phyloP scores from a whole-genome alignment of 2,329 filamentous ascomycete species.

The Dactylonectria estremocensis region DNA sequence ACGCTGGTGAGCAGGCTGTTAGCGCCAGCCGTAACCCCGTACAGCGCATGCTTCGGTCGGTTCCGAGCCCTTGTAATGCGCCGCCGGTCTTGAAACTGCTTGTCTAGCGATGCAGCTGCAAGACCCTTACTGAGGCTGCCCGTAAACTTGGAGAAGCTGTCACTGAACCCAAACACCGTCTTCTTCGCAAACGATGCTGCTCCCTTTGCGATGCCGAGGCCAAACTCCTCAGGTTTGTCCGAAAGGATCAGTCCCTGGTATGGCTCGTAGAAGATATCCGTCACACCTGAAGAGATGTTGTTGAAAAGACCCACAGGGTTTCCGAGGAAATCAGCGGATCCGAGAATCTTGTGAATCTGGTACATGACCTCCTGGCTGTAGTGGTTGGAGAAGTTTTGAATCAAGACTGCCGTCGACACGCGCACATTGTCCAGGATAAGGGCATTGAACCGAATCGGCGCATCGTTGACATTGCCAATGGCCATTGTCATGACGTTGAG shows the following conservation, averaged over 20 bases:
- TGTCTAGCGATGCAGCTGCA: conserved; percentile 94
- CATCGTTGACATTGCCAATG: conserved; percentile 98
- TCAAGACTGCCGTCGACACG: conserved; percentile 86
- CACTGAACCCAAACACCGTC: conserved; percentile 96
- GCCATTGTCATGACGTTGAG: conserved; percentile 99
- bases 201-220: conserved; percentile 94
- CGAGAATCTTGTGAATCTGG: conserved; percentile 97
- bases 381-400: conserved; percentile 91
- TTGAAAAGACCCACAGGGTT: conserved; percentile 99
- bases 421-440: conserved; percentile 95
- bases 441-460: conserved; percentile 92
- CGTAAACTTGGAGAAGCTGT: conserved; percentile 98
- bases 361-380: conserved; percentile 97
- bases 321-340: conserved; percentile 96
- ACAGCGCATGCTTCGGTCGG: conserved; percentile 95
- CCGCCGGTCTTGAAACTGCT: conserved; percentile 97
- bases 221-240: conserved; percentile 94
- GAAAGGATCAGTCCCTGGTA: conserved; percentile 98
- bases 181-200: conserved; percentile 99
- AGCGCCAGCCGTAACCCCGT: conserved; percentile 94
- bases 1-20: conserved; percentile 95
- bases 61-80: conserved; percentile 95
- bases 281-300: conserved; percentile 96
- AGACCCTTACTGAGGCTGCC: conserved; percentile 97
- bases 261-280: conserved; percentile 98